Base-by-base conservation (phyloP, 441 rosid species). In the Iberis amara region DNA sequence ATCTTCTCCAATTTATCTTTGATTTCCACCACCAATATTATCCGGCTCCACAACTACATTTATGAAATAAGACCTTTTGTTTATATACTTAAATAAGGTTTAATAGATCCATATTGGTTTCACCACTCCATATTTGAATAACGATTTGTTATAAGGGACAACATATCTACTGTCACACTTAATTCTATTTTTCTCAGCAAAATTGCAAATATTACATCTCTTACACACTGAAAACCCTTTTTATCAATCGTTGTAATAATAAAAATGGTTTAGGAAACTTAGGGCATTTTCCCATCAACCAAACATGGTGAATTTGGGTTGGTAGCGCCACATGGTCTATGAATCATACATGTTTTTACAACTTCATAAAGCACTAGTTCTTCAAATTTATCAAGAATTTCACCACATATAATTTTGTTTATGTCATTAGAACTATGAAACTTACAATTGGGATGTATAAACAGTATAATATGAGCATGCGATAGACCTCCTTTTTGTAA, bases 271-370 rank as follows among this genome's bases (percentile, higher is more conserved):
- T 18, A 18, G 21, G 21, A 18, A 18, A 18, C 21, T 43, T 55
- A 0, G 51, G 43, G 32, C 61, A 55, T 11, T 42, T 43, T 0
- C 52, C 52, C 51, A 32, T 43, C 35, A 0, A 55, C 23, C 42
- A 55, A 32, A 31, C 51, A 55, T 6, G 51, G 7, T 0, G 30
- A 6, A 4, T 15, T 55, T 0, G 11, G 32, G 4, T 33, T 30
- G 0, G 8, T 18, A 0, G 3, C 35, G 7, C 39, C 53, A 15
- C 61, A 43, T 8, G 43, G 52, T 0, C 51, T 23, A 18, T 33
- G 35, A 4, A 56, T 56, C 61, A 56, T 43, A 10, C 3, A n/a
- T 0, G 11, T 2, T 5, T 33, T 33, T 0, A 56, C 21, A 0
- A 35, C n/a, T 7, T 33, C 42, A 7, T 42, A 56, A 1, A 35